Evolutionary conservation across 164 flowering plant species (phyloP).

Genomic region (grape (Vitis vinifera)): DNA sequence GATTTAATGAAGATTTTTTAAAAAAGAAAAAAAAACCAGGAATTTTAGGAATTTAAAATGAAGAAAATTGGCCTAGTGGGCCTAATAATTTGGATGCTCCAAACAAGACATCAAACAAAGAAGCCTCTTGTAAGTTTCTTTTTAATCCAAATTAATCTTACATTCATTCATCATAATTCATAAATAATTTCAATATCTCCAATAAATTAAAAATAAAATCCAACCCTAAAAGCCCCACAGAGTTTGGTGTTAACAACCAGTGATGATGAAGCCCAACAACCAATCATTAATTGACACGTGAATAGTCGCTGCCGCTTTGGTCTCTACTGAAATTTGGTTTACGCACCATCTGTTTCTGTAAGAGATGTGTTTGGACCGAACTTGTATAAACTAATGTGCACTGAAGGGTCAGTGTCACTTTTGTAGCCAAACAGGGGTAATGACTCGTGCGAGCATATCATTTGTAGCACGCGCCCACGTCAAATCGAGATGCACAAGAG

Average conservation of each 20-base stretch:
- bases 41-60: too few species aligned
- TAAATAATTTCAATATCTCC: background rate
- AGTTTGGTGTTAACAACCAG: background rate
- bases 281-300: too few species aligned
- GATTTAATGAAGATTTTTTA: too few species aligned
- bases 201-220: background rate
- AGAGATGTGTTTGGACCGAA: background rate
- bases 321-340: slow-evolving; percentile 3
- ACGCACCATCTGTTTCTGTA: background rate
- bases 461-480: background rate
- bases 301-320: background rate
- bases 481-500: background rate
- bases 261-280: background rate
- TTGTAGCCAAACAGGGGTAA: background rate
- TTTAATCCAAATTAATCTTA: background rate
- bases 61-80: background rate
- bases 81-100: background rate
- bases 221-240: background rate
- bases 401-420: background rate
- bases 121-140: slow-evolving; percentile 21
- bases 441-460: background rate
- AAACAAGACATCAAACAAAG: slow-evolving; percentile 26
- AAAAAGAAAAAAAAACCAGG: too few species aligned
- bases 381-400: background rate
- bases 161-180: background rate